Base-by-base conservation (phyloP, 306 rosid genomes). In the Ceratonia siliqua region DNA sequence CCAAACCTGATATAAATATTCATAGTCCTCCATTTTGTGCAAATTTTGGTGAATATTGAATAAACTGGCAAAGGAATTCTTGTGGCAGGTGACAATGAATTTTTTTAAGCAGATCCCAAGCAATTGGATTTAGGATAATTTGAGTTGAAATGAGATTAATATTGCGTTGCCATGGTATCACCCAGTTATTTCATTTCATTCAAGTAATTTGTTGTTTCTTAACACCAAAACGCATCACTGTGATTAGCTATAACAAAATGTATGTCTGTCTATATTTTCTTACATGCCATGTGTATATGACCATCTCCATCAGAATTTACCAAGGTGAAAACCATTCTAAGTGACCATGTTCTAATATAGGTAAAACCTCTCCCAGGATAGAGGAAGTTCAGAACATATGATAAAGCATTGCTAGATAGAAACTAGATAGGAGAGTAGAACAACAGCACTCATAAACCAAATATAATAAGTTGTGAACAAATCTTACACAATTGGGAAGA, bases 251-350 rank as follows among this genome's bases (percentile, higher is more conserved):
- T 8, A 15, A 28, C 30, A 38, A 39, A 11, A 72, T 65, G 18
- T n/a, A 61, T 25, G 30, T 46, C 54, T 21, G 33, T 68, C 35
- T 22, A 25, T 68, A 15, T 14, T 27, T 54, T 2, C 32, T 8
- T 25, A 28, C 48, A 20, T 20, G 56, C 24, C 53, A 17, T 27
- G 24, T 38, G 8, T 27, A 50, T 39, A 49, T 62, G 8, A 50
- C 46, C 11, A 11, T 48, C 30, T 38, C 18, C 24, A 7, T 14
- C 14, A 25, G 33, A 27, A 62, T 22, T 56, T n/a, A 41, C 76
- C 66, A 7, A 27, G 21, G 61, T 15, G 48, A 70, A 81, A 76
- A 64, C 24, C 63, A 71, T 43, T 36, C 56, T 8, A 8, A 38
- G 24, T 27, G 52, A 55, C 62, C 56, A 28, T 15, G 15, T 41